Percentiles rank a stretch among this genome's conserved stretches.
Conservation (phyloP, 768 basidiomycete species). For the Lactifluus subvellereus region DNA sequence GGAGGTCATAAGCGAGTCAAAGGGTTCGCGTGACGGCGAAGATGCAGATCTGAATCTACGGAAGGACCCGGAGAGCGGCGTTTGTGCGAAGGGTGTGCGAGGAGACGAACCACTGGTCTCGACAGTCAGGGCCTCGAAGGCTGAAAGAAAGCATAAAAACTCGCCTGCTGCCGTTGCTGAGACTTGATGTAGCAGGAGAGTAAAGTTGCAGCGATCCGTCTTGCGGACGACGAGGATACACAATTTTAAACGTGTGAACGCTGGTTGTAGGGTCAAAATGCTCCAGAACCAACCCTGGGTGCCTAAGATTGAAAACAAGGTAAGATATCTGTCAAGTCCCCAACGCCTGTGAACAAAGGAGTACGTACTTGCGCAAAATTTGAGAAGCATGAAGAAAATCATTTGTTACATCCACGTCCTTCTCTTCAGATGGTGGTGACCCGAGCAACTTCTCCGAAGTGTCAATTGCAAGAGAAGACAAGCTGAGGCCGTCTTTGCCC, state of each 20-base stretch:
- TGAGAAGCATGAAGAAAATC: conserved; percentile 1
- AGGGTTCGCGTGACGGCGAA: not conserved
- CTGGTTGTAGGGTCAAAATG: conserved; percentile 11
- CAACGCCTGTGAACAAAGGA: not conserved
- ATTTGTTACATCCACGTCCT: not conserved
- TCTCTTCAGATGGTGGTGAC: not conserved
- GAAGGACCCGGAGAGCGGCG: not conserved
- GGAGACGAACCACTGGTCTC: not conserved
- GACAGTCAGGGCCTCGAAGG: not conserved
- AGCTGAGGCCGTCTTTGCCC: not conserved
- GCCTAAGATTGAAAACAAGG: conserved; percentile 1
- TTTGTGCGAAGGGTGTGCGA: not conserved
- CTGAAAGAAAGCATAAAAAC: not conserved
- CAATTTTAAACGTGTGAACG: conserved; percentile 19
- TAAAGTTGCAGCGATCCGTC: not conserved
- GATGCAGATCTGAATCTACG: not conserved
- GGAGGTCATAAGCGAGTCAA: not conserved
- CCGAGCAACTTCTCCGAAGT: not conserved
- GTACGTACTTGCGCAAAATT: conserved; percentile 6
- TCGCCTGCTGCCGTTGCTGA: conserved; percentile 15
- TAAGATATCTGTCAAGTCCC: not conserved
- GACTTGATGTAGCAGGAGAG: not conserved
- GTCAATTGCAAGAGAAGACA: not conserved
- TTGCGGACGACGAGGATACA: not conserved
- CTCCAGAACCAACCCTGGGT: conserved; percentile 18